Evolutionary conservation across 495 filamentous ascomycete genomes (phyloP), one percentile per base, ranked within the genome.

Genomic region (Penicillium pancosmium): DNA sequence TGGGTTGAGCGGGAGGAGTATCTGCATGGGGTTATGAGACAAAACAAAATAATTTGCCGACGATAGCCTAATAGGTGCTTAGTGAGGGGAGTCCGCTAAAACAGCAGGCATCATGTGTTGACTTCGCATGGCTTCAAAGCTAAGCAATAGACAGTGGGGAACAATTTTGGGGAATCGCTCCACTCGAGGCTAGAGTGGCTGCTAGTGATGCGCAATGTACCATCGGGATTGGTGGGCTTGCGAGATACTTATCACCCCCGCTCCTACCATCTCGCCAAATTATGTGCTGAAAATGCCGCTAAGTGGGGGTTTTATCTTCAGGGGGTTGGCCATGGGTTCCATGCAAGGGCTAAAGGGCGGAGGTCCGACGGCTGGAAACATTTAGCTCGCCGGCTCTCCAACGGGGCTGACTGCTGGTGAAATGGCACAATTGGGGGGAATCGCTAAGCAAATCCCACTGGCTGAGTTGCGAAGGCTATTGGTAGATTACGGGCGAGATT

Each of bases 271-370:
- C 41, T 44, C 41, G 41, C 27, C 27, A 31, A 31, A 31, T 8
- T 9, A 0, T 31, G 27, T 31, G 27, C 27, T 31, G 1, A 13
- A 44, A 44, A 9, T 44, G 5, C n/a, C 16, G 41, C n/a, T 8
- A n/a, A 18, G 41, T 44, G 41, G 41, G 41, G n/a, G n/a, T 19
- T 43, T 48, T 50, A 31, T 27, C 34, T 41, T 44, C 36, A 23
- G 25, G 56, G 55, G 13, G 16, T 16, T 16, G 16, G 15, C n/a
- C n/a, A n/a, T 16, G 15, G 27, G 12, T 8, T 5, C 51, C 31
- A 48, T 56, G 57, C 44, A 54, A 57, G 57, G 57, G 62, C 62
- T 57, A 57, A 64, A 57, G 57, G 57, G 62, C 62, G 62, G 62
- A 64, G 50, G 16, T 55, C 62, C 62, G 62, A 64, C 62, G 59